These are phyloP conservation scores for Claviceps capensis DNA, from an alignment of 2,329 filamentous ascomycete genomes.

Conservation along the genomic window DNA sequence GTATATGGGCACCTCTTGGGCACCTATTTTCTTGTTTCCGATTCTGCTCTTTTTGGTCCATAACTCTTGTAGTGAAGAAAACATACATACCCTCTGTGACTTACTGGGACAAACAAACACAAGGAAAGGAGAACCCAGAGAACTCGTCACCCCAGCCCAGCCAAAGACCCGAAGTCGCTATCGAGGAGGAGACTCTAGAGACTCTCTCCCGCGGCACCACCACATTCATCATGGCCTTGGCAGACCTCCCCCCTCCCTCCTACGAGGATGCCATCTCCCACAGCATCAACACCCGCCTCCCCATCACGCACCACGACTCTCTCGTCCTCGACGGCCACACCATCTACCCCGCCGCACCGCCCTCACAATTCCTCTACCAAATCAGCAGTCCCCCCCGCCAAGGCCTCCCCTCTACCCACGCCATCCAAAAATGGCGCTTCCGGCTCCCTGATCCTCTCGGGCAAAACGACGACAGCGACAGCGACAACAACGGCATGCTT, in stretches of 20 bases:
- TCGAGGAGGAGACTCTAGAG: background rate
- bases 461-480: background rate
- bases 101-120: too few species aligned
- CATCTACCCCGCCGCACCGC: constrained; percentile 11
- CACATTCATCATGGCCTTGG: background rate
- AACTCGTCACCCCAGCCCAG: too few species aligned
- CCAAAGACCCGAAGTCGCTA: background rate
- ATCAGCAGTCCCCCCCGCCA: constrained; percentile 13
- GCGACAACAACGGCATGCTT: constrained; percentile 1
- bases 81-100: too few species aligned
- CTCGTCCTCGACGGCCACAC: constrained; percentile 11
- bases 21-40: too few species aligned
- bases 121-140: too few species aligned
- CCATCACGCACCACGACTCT: constrained; percentile 2
- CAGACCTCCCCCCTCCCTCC: background rate
- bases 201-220: background rate
- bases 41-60: too few species aligned
- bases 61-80: too few species aligned
- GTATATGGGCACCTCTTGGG: too few species aligned
- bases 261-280: constrained; percentile 2
- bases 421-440: constrained; percentile 15
- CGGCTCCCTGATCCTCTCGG: constrained; percentile 5
- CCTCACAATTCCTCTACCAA: constrained; percentile 12
- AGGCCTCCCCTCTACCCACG: constrained; percentile 9
- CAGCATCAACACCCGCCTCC: background rate